Base-by-base conservation (phyloP, 805 yeast genomes). In the Ogataea saltuana region DNA sequence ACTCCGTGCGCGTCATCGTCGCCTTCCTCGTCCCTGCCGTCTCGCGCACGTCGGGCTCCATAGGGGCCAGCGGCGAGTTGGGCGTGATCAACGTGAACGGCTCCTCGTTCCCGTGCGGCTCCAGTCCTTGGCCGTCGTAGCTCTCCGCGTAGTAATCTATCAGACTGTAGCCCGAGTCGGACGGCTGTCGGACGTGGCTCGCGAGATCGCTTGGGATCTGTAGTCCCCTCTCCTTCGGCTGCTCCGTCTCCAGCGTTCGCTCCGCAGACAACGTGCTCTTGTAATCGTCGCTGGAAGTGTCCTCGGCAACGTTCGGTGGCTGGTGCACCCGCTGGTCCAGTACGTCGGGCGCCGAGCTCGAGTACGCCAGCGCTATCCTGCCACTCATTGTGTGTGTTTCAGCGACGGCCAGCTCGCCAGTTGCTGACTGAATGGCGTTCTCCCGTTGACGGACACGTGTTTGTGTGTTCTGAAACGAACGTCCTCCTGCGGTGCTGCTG, bases 1-100 rank as follows among this genome's bases (percentile, higher is more conserved):
- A 54, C 42, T 56, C 61, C 4, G 54, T 56, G 27, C 50, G 44
- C 5, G 61, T 56, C 21, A 55, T 40, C 7, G 52, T 44, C 4
- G 27, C 36, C 18, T 27, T 42, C 37, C 39, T 38, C 43, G 20
- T 43, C 43, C 27, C 21, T 28, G 18, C 42, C 18, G 17, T 28
- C 4, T 5, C n/a, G n/a, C n/a, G n/a, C n/a, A n/a, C n/a, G n/a
- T n/a, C n/a, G n/a, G 32, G 20, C 42, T 13, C 31, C 21, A 20
- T 10, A 9, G 4, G 36, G 16, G 27, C 25, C 17, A 2, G 45
- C 18, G 26, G 28, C 28, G 22, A 11, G 16, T 18, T 33, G 9
- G 35, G 37, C 8, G 50, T 38, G n/a, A 48, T 42, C 39, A 50
- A 25, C 13, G 49, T 48, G 40, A 50, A 50, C 18, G 54, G 54